Evolutionary conservation across 352 stramenopile genomes (phyloP).

Genomic region (Phytophthora pinifolia): DNA sequence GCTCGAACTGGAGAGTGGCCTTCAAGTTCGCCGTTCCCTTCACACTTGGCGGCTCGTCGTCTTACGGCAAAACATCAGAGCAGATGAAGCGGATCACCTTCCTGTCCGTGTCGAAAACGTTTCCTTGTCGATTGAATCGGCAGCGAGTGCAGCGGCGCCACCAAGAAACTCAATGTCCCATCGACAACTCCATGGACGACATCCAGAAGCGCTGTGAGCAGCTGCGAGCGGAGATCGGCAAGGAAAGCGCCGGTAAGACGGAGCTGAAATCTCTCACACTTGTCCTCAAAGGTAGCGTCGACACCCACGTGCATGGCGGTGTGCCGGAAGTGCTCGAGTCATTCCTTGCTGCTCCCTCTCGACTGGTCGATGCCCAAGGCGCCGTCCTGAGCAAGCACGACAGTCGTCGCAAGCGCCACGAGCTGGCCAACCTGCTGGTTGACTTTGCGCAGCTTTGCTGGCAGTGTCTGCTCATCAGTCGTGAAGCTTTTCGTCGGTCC

Average conservation of each 20-base stretch:
- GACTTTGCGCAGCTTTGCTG: slow-evolving; percentile 62
- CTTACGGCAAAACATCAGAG: slow-evolving; percentile 66
- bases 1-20: slow-evolving; percentile 13
- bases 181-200: slow-evolving; percentile 80
- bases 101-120: slow-evolving; percentile 39
- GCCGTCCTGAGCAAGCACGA: slow-evolving; percentile 32
- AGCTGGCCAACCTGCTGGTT: slow-evolving; percentile 57
- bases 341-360: slow-evolving; percentile 38
- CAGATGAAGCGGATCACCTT: slow-evolving; percentile 73
- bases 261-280: slow-evolving; percentile 79
- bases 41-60: slow-evolving; percentile 29
- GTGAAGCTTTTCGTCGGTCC: slow-evolving; percentile 48
- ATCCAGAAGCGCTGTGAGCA: slow-evolving; percentile 62
- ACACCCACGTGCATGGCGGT: slow-evolving; percentile 77
- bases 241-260: slow-evolving; percentile 41
- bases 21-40: slow-evolving; percentile 66
- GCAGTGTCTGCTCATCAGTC: slow-evolving; percentile 58
- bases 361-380: slow-evolving; percentile 39
- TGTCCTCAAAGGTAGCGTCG: slow-evolving; percentile 79
- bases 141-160: slow-evolving; percentile 40
- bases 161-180: slow-evolving; percentile 59
- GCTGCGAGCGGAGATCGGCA: slow-evolving; percentile 56
- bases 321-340: slow-evolving; percentile 73
- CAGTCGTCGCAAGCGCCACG: slow-evolving; percentile 37
- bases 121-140: slow-evolving; percentile 53